Evolutionary conservation across 2,329 filamentous ascomycete species (phyloP).

Genomic region (Aureobasidium sp.): DNA sequence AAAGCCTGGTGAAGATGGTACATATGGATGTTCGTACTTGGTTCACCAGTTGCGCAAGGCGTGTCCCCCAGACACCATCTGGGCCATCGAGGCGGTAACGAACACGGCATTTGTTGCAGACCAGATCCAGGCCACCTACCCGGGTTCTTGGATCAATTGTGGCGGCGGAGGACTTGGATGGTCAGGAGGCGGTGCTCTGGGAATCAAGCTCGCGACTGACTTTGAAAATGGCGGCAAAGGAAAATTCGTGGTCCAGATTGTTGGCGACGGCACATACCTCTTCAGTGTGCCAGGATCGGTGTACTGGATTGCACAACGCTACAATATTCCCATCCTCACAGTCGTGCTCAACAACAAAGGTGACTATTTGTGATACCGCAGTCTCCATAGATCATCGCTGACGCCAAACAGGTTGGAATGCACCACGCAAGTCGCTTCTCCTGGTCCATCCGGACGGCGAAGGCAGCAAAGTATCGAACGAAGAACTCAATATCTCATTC

Average conservation of each 20-base stretch:
- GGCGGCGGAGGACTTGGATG: slow-evolving; percentile 75
- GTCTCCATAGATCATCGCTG: neutral
- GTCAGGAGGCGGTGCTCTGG: slow-evolving; percentile 68
- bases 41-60: slow-evolving; percentile 49
- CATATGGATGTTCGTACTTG: slow-evolving; percentile 55
- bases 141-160: slow-evolving; percentile 74
- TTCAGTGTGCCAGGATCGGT: slow-evolving; percentile 60
- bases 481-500: slow-evolving; percentile 61
- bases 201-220: slow-evolving; percentile 66
- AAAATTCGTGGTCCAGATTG: slow-evolving; percentile 57
- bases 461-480: slow-evolving; percentile 54
- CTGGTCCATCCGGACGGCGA: slow-evolving; percentile 60
- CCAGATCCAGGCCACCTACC: slow-evolving; percentile 60
- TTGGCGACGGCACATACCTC: slow-evolving; percentile 61
- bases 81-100: slow-evolving; percentile 71
- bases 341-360: slow-evolving; percentile 64
- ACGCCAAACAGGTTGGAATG: slow-evolving; percentile 52
- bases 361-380: slow-evolving; percentile 10
- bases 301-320: slow-evolving; percentile 62
- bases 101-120: slow-evolving; percentile 61
- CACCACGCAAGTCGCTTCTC: slow-evolving; percentile 53
- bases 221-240: slow-evolving; percentile 44
- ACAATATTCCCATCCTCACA: slow-evolving; percentile 59
- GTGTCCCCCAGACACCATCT: slow-evolving; percentile 62
- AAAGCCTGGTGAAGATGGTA: slow-evolving; percentile 54